These are phyloP conservation scores for Globisporangium ultimum DNA, from an alignment of 352 stramenopile genomes.

Conservation along the genomic window DNA sequence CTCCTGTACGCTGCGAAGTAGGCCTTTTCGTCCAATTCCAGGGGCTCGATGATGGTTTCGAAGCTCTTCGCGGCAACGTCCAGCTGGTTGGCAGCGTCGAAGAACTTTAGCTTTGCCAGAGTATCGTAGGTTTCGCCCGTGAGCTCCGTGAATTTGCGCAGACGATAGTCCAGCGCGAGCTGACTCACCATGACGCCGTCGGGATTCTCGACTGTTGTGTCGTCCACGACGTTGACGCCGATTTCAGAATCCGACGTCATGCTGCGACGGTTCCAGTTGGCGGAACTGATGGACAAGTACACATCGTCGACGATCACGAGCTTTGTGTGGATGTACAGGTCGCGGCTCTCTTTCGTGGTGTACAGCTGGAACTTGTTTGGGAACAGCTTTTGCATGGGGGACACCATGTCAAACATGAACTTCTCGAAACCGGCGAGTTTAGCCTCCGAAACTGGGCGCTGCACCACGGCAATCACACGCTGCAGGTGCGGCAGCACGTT, in stretches of 20 bases:
- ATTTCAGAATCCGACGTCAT: constrained; percentile 57
- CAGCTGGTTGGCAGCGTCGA: constrained; percentile 30
- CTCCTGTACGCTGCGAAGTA: constrained; percentile 10
- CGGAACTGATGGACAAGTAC: constrained; percentile 46
- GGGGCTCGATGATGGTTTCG: constrained; percentile 25
- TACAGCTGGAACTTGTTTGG: constrained; percentile 52
- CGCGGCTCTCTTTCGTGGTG: constrained; percentile 27
- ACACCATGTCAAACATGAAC: constrained; percentile 57
- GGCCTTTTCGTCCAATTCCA: constrained; percentile 16
- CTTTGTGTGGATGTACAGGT: constrained; percentile 58
- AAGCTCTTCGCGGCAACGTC: constrained; percentile 19
- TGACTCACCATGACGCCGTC: constrained; percentile 28
- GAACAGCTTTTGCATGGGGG: constrained; percentile 31
- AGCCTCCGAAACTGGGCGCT: constrained; percentile 23
- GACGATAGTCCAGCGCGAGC: constrained; percentile 35
- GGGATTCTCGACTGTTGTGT: constrained; percentile 12
- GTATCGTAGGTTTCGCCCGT: constrained; percentile 29
- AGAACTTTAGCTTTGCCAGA: constrained; percentile 32
- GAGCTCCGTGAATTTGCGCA: constrained; percentile 54
- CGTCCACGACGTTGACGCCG: constrained; percentile 41
- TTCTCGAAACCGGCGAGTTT: constrained; percentile 39
- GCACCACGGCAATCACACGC: constrained; percentile 42
- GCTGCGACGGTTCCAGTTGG: constrained; percentile 58
- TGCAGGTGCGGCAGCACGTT: constrained; percentile 40
- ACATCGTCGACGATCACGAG: constrained; percentile 56